phyloP scores from a whole-genome alignment of 2,329 filamentous ascomycete species.

The Fusarium veterinarium region DNA sequence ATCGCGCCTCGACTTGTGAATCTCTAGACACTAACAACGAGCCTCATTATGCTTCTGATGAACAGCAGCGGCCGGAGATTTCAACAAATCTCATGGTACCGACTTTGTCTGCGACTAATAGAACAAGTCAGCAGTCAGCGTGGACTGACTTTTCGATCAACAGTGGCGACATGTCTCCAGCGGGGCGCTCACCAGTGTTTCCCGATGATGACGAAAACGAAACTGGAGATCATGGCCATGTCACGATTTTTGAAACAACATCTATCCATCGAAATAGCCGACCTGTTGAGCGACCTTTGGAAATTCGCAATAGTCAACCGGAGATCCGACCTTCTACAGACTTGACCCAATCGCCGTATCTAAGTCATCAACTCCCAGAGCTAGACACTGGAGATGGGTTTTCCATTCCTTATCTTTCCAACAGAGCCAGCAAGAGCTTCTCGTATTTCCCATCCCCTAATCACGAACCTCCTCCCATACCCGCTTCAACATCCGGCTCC shows the following conservation, averaged over 20 bases:
- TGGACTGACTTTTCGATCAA: slow-evolving; percentile 72
- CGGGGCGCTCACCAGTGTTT: slow-evolving; percentile 45
- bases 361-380: slow-evolving; percentile 60
- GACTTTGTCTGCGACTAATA: slow-evolving; percentile 56
- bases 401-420: slow-evolving; percentile 59
- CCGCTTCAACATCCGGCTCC: slow-evolving; percentile 51
- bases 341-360: slow-evolving; percentile 44
- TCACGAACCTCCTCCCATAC: slow-evolving; percentile 64
- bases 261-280: slow-evolving; percentile 45
- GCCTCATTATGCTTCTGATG: slow-evolving; percentile 41
- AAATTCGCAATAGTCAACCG: slow-evolving; percentile 36
- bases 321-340: slow-evolving; percentile 42
- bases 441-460: slow-evolving; percentile 56
- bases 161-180: slow-evolving; percentile 58
- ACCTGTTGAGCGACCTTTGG: slow-evolving; percentile 31
- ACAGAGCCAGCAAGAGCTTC: slow-evolving; percentile 46
- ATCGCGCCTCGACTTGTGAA: slow-evolving; percentile 55
- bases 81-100: slow-evolving; percentile 62
- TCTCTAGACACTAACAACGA: slow-evolving; percentile 52
- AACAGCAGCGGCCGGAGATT: slow-evolving; percentile 50
- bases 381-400: slow-evolving; percentile 64
- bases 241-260: slow-evolving; percentile 49
- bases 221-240: slow-evolving; percentile 47
- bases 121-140: slow-evolving; percentile 66
- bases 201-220: slow-evolving; percentile 45